These are phyloP conservation scores for Phytophthora europaea DNA, from an alignment of 352 stramenopile species.

Conservation along the genomic window DNA sequence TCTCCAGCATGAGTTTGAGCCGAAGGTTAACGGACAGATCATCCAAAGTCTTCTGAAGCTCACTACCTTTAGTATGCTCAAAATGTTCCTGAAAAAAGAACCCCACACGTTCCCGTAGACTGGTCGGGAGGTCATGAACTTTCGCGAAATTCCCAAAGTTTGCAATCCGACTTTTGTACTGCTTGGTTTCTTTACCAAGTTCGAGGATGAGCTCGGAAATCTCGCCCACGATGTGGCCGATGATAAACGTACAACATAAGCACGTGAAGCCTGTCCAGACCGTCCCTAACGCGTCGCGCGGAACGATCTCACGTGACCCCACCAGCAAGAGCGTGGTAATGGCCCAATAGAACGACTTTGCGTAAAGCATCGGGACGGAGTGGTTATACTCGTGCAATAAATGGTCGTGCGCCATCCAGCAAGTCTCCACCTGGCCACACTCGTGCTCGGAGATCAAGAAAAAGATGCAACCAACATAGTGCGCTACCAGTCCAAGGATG, in stretches of 20 bases:
- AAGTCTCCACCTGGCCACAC: slow-evolving; percentile 52
- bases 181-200: slow-evolving; percentile 73
- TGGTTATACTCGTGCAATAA: slow-evolving; percentile 69
- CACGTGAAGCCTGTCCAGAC: slow-evolving; percentile 68
- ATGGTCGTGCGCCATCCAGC: slow-evolving; percentile 75
- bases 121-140: slow-evolving; percentile 54
- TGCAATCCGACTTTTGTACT: slow-evolving; percentile 65
- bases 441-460: slow-evolving; percentile 73
- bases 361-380: slow-evolving; percentile 57
- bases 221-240: slow-evolving; percentile 80
- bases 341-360: slow-evolving; percentile 80
- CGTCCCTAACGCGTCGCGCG: slow-evolving; percentile 57
- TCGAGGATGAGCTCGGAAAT: slow-evolving; percentile 81
- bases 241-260: slow-evolving; percentile 78
- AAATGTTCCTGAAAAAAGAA: slow-evolving; percentile 78
- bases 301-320: slow-evolving; percentile 73
- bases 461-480: slow-evolving; percentile 76
- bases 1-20: slow-evolving; percentile 74
- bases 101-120: slow-evolving; percentile 59
- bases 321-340: slow-evolving; percentile 75
- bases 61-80: slow-evolving; percentile 66
- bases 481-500: slow-evolving; percentile 65
- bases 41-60: slow-evolving; percentile 63
- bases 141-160: slow-evolving; percentile 78
- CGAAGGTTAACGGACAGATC: slow-evolving; percentile 73